Base-by-base conservation (phyloP, 169 alveolate genomes). In the Cryptosporidium viatorum region DNA sequence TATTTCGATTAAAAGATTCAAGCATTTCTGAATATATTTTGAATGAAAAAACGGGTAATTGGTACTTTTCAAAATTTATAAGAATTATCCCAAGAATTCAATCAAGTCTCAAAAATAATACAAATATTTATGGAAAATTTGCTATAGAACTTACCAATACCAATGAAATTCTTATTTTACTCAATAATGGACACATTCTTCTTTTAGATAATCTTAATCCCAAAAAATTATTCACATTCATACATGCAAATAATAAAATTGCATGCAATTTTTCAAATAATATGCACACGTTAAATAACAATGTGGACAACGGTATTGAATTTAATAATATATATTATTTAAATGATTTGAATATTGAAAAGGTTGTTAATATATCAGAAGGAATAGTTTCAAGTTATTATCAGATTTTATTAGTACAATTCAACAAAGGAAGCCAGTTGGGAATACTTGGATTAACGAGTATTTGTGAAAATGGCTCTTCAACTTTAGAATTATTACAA, bases 271-370 rank as follows among this genome's bases (percentile, higher is more conserved):
- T 14, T 18, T 14, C 55, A 69, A 16, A 65, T 33, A 16, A 65
- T 33, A 65, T 65, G 18, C 21, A 35, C 71, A 65, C 50, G 5
- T 65, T 14, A n/a, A 65, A 65, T 21, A 65, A 21, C 21, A 35
- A 65, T 65, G 71, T 65, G 71, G 71, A 65, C 23, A 65, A 10
- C 71, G 71, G 71, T 65, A 65, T 37, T 1, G 71, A 65, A 39
- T 21, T 33, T 12, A 35, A 65, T 33, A 14, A 65, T 33, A 35
- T 33, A 33, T 33, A n/a, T 31, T 2, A 65, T 65, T 65, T 65
- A 21, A 10, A 16, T 65, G 71, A 65, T 33, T 65, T 65, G 18
- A 4, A 21, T 33, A 37, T 65, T 21, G 50, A 35, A 35, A 65
- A 29, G 3, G 18, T 37, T 16, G 9, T 65, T 31, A 37, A 37